phyloP scores from a whole-genome alignment of 2,329 filamentous ascomycete species.

The Scedosporium apiospermum region DNA sequence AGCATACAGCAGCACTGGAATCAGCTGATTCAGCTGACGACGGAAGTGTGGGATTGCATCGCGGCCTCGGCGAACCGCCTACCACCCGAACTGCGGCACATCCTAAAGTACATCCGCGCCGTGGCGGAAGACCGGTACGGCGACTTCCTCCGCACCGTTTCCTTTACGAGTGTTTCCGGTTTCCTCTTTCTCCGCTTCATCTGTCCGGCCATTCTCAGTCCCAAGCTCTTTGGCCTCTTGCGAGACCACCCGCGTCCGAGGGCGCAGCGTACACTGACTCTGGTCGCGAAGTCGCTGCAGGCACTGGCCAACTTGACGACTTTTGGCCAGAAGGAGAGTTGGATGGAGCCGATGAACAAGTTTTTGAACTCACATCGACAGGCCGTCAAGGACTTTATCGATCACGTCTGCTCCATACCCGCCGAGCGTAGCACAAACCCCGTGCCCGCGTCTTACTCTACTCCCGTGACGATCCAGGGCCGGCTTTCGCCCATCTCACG shows the following conservation, averaged over 20 bases:
- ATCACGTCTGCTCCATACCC: conserved; percentile 75
- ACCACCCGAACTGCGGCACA: conserved; percentile 70
- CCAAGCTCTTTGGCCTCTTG: conserved; percentile 82
- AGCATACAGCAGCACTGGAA: conserved; percentile 80
- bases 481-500: conserved; percentile 70
- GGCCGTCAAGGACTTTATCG: conserved; percentile 79
- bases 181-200: conserved; percentile 94
- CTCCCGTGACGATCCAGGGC: conserved; percentile 80
- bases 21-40: conserved; percentile 65
- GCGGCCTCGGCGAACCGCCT: conserved; percentile 63
- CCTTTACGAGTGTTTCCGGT: conserved; percentile 89
- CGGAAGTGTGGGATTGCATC: conserved; percentile 79
- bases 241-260: conserved; percentile 72
- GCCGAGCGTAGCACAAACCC: conserved; percentile 48
- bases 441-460: conserved; percentile 73
- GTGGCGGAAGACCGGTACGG: conserved; percentile 93
- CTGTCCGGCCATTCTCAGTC: conserved; percentile 90
- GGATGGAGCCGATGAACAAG: conserved; percentile 98
- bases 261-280: conserved; percentile 78
- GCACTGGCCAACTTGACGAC: conserved; percentile 83
- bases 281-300: conserved; percentile 88
- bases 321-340: conserved; percentile 92
- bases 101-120: conserved; percentile 83
- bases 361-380: conserved; percentile 69
- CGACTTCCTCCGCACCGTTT: conserved; percentile 79